Evolutionary conservation across 2,329 filamentous ascomycete genomes (phyloP).

Genomic region (Pseudogymnoascus sp.): DNA sequence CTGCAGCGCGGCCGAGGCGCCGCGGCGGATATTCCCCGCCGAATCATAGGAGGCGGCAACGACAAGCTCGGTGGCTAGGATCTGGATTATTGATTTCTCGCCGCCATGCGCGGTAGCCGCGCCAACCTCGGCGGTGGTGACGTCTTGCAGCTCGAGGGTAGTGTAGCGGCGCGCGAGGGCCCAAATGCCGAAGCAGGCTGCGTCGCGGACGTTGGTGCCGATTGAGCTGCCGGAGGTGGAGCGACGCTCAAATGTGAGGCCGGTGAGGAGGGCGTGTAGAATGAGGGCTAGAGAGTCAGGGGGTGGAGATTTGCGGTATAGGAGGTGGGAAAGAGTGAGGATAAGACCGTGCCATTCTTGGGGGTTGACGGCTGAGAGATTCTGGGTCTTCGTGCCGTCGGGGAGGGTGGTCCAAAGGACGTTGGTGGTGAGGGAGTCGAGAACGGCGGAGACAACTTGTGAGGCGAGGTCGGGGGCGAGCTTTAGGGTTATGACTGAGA

Average conservation of each 20-base stretch:
- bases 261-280: conserved; percentile 66
- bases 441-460: conserved; percentile 79
- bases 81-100: conserved; percentile 56
- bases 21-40: conserved; percentile 85
- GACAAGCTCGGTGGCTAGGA: conserved; percentile 73
- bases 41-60: conserved; percentile 78
- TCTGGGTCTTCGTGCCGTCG: conserved; percentile 33
- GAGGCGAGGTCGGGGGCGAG: conserved; percentile 71
- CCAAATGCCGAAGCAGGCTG: conserved; percentile 95
- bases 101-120: conserved; percentile 24
- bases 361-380: conserved; percentile 69
- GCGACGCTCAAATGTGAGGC: conserved; percentile 81
- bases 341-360: conserved; percentile 89
- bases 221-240: conserved; percentile 76
- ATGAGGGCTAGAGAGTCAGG: conserved; percentile 62
- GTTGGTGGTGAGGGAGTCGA: conserved; percentile 57
- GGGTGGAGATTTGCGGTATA: conserved; percentile 78
- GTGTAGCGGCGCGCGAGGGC: conserved; percentile 79
- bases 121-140: conserved; percentile 36
- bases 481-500: conserved; percentile 78
- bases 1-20: conserved; percentile 86
- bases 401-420: conserved; percentile 43
- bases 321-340: conserved; percentile 74
- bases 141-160: conserved; percentile 63
- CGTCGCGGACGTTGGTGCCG: conserved; percentile 86